Conservation (phyloP, 139 green algal genomes). For the Tetradesmus obliquus region DNA sequence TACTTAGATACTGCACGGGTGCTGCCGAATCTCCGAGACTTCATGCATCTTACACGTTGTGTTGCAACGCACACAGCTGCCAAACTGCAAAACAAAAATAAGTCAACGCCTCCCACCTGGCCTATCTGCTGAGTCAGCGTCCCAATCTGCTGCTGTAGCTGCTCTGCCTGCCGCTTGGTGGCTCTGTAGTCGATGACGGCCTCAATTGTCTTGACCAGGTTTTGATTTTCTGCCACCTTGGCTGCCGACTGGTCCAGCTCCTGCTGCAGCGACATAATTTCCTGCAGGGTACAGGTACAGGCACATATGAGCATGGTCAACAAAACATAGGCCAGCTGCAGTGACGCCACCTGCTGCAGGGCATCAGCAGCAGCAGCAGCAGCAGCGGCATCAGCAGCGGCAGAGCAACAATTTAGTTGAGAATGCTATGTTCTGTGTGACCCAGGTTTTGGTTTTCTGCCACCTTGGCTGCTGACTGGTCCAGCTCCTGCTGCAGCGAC, state of each 20-base stretch:
- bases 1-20: too few species aligned
- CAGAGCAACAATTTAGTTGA: too few species aligned
- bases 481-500: conserved; percentile 37
- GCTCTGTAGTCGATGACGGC: conserved; percentile 59
- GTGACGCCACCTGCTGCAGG: background rate
- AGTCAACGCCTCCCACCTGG: background rate
- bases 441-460: conserved; percentile 22
- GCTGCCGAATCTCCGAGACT: too few species aligned
- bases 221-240: conserved; percentile 32
- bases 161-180: conserved; percentile 49
- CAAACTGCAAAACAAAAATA: background rate
- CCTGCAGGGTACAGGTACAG: background rate
- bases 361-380: too few species aligned
- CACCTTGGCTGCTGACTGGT: conserved; percentile 13
- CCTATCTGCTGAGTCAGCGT: conserved; percentile 7
- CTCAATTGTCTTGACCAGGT: conserved; percentile 43
- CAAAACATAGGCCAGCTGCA: background rate
- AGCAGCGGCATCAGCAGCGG: too few species aligned
- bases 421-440: too few species aligned
- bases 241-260: conserved; percentile 33
- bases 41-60: too few species aligned
- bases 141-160: conserved; percentile 46
- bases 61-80: too few species aligned
- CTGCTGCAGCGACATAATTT: conserved; percentile 4
- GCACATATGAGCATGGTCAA: too few species aligned